Evolutionary conservation across 495 filamentous ascomycete species (phyloP).

Genomic region (Symbiotaphrina buchneri): DNA sequence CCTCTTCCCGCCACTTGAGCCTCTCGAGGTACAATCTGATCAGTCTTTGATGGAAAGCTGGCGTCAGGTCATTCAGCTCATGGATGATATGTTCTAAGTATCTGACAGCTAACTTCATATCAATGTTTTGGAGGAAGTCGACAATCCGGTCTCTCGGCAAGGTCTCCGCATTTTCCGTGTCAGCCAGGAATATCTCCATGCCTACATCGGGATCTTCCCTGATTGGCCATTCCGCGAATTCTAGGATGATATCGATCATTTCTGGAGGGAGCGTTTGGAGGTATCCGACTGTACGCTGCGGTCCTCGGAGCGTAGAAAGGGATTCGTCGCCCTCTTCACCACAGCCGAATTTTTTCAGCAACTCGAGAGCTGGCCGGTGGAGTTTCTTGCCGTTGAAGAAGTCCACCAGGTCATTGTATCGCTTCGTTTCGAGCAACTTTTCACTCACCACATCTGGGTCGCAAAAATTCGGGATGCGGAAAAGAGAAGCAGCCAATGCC

Average conservation of each 20-base stretch:
- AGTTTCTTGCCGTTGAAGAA: constrained; percentile 92
- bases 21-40: constrained; percentile 52
- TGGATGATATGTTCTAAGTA: constrained; percentile 86
- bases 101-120: constrained; percentile 43
- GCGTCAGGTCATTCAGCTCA: constrained; percentile 65
- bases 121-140: constrained; percentile 44
- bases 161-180: constrained; percentile 87
- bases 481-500: constrained; percentile 65
- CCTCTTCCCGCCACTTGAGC: constrained; percentile 19
- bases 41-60: constrained; percentile 70
- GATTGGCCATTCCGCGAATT: constrained; percentile 80
- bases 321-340: constrained; percentile 37
- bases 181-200: constrained; percentile 88
- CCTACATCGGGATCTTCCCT: constrained; percentile 46
- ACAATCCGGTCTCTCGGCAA: constrained; percentile 57
- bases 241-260: constrained; percentile 74
- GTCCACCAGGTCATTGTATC: constrained; percentile 86
- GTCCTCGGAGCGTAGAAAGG: constrained; percentile 52
- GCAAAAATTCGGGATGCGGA: constrained; percentile 93
- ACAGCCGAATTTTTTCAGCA: constrained; percentile 66
- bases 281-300: constrained; percentile 70
- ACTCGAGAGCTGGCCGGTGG: constrained; percentile 66
- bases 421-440: constrained; percentile 65
- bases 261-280: constrained; percentile 71
- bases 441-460: constrained; percentile 91